Evolutionary conservation across 192 early-diverging fungal genomes (phyloP), one percentile per base, ranked within the genome.

Genomic region (Paraglomus occultum): DNA sequence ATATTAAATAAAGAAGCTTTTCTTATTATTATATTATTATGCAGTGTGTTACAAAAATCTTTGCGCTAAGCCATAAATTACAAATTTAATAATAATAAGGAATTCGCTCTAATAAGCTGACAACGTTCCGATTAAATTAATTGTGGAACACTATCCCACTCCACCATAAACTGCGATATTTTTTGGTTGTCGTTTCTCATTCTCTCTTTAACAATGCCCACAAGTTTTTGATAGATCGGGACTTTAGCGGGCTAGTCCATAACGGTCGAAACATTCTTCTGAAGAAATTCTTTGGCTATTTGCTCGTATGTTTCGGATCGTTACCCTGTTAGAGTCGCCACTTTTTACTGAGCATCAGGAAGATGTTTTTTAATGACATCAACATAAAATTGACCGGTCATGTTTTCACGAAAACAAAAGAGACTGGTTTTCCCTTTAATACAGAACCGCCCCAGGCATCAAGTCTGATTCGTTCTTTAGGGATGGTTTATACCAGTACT

Each of bases 151-250:
- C 23, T 53, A 22, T n/a, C 8, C 51, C 51, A 53, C 51, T 53
- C 51, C 51, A 22, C 23, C 51, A 53, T 53, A 53, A 53, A 53
- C 17, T 14, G 18, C 52, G 0, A 53, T 53, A 53, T 53, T 53
- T 53, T 31, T 17, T 53, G 52, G 52, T 17, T 53, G 52, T 1
- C 52, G 52, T n/a, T 23, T 18, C n/a, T 53, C 10, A 53, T n/a
- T 9, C 23, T 53, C 2, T 14, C 23, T 14, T 53, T 53, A 53
- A 53, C 9, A 15, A 53, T 14, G 8, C 51, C 51, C 51, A 53
- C 2, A 53, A 53, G 23, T 53, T 53, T 53, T 53, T 14, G 54
- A 71, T 47, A 71, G 61, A 53, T 74, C 67, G 1, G 61, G 61
- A 11, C 60, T 70, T 12, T 53, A 1, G 51, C 17, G 7, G 14